Conservation (phyloP, 352 stramenopile genomes). For the Pelagophyceae sp. region DNA sequence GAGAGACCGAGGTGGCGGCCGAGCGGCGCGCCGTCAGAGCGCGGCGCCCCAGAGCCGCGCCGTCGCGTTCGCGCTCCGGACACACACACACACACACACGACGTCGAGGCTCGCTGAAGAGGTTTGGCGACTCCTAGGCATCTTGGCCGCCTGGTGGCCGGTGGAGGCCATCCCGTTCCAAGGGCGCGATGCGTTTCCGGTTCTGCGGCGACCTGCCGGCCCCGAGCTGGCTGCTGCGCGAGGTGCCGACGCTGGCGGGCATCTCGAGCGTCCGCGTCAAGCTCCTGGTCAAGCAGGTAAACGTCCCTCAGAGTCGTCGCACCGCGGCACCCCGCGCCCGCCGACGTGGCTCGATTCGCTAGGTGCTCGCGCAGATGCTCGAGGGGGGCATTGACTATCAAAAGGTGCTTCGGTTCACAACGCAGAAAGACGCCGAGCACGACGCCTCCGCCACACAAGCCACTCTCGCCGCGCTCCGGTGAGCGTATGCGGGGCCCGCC, state of each 20-base stretch:
- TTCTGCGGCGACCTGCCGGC: conserved; percentile 21
- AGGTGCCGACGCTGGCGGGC: conserved; percentile 18
- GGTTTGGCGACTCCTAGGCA: too few species aligned
- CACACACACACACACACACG: too few species aligned
- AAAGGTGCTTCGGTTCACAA: conserved; percentile 17
- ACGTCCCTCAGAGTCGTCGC: too few species aligned
- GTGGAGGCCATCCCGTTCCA: too few species aligned
- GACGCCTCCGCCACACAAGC: not conserved
- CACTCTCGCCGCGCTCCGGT: conserved; percentile 15
- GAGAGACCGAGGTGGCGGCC: too few species aligned
- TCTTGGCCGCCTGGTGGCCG: too few species aligned
- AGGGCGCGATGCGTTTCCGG: conserved; percentile 9
- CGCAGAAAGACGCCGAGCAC: not conserved
- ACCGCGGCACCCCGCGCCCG: too few species aligned
- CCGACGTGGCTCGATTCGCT: not conserved
- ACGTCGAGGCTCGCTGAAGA: too few species aligned
- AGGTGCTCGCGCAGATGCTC: not conserved
- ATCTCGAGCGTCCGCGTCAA: conserved; percentile 22
- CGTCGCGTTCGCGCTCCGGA: too few species aligned
- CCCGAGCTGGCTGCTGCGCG: conserved; percentile 20
- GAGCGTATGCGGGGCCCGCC: too few species aligned
- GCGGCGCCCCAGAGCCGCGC: too few species aligned
- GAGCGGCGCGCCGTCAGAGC: too few species aligned
- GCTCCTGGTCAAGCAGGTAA: conserved; percentile 24
- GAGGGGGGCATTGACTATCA: conserved; percentile 3